phyloP scores from a whole-genome alignment of 2,329 filamentous ascomycete genomes.

The Diaporthe longicolla region DNA sequence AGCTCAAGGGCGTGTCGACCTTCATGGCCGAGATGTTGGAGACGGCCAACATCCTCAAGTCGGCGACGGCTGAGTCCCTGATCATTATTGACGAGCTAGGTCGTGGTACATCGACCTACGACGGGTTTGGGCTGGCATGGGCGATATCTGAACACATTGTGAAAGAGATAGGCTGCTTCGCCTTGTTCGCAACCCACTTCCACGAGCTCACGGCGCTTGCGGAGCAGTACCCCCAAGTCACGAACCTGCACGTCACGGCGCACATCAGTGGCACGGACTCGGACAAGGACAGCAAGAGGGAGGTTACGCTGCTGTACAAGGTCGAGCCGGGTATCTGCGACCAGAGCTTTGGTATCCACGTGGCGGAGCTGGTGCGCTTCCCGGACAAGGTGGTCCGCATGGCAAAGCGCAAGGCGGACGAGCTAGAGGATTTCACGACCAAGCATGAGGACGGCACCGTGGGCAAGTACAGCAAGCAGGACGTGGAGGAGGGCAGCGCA shows the following conservation, averaged over 20 bases:
- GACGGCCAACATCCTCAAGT: constrained; percentile 98
- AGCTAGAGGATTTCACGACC: constrained; percentile 93
- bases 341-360: constrained; percentile 98
- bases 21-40: constrained; percentile 99
- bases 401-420: constrained; percentile 99
- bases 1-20: constrained; percentile 96
- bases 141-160: constrained; percentile 98
- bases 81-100: constrained; percentile 99
- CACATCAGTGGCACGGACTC: constrained; percentile 77
- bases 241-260: constrained; percentile 95
- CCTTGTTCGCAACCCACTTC: constrained; percentile 97
- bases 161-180: constrained; percentile 93
- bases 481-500: constrained; percentile 89
- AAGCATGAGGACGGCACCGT: constrained; percentile 75
- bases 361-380: constrained; percentile 96
- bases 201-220: constrained; percentile 95
- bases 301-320: constrained; percentile 97
- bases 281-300: constrained; percentile 69
- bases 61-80: constrained; percentile 91
- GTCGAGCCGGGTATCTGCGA: constrained; percentile 96
- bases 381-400: constrained; percentile 97
- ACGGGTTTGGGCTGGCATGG: constrained; percentile 99
- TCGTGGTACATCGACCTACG: constrained; percentile 96
- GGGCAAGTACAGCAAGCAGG: constrained; percentile 80
- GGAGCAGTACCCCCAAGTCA: constrained; percentile 87